These are phyloP conservation scores for Viola odorata DNA, from an alignment of 345 rosid genomes.

Conservation along the genomic window DNA sequence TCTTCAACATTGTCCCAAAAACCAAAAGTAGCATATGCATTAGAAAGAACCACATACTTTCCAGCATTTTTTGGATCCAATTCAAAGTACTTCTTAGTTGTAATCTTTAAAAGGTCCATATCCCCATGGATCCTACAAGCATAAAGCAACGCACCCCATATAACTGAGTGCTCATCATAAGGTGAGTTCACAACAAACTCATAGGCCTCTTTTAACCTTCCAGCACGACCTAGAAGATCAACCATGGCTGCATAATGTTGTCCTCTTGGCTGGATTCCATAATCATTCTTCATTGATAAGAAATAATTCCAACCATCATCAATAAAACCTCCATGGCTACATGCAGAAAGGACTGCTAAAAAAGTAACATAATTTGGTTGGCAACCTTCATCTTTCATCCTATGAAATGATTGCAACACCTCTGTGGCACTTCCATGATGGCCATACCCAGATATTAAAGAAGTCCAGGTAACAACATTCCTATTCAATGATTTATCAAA, in stretches of 20 bases:
- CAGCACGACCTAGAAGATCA: slow-evolving; percentile 64
- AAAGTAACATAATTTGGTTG: slow-evolving; percentile 62
- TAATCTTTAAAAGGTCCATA: slow-evolving; percentile 43
- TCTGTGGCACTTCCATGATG: slow-evolving; percentile 55
- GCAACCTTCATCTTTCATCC: slow-evolving; percentile 53
- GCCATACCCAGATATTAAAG: slow-evolving; percentile 64
- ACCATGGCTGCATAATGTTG: slow-evolving; percentile 68
- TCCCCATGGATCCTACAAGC: slow-evolving; percentile 64
- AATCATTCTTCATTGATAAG: slow-evolving; percentile 46
- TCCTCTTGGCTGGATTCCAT: slow-evolving; percentile 52
- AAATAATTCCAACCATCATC: slow-evolving; percentile 49
- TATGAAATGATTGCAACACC: slow-evolving; percentile 53
- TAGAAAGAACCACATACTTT: slow-evolving; percentile 58
- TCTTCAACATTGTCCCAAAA: slow-evolving; percentile 54
- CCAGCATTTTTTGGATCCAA: slow-evolving; percentile 60
- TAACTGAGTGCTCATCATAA: slow-evolving; percentile 45
- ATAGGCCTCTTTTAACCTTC: slow-evolving; percentile 58
- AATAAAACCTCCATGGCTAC: slow-evolving; percentile 68
- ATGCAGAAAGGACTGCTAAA: slow-evolving; percentile 63
- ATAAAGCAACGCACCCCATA: slow-evolving; percentile 72
- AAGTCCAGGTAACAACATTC: slow-evolving; percentile 65
- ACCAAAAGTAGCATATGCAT: slow-evolving; percentile 58
- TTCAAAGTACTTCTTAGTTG: slow-evolving; percentile 46
- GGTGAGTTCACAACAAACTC: slow-evolving; percentile 52
- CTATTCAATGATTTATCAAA: slow-evolving; percentile 36